Percentiles rank a stretch among this genome's conserved stretches.
phyloP scores from a whole-genome alignment of 768 basidiomycete genomes.

The Kondoa subrosea region DNA sequence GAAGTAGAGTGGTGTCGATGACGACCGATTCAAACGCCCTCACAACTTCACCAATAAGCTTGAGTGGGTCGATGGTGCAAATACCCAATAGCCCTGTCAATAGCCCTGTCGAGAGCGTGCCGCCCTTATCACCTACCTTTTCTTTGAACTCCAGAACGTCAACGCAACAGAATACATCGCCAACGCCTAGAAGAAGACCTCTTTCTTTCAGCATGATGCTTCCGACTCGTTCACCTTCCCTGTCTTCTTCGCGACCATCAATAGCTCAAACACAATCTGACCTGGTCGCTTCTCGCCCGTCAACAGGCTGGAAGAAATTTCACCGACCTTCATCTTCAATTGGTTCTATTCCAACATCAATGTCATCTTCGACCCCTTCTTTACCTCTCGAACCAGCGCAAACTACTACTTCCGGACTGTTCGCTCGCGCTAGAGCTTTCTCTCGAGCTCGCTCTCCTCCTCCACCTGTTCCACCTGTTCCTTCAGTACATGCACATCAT shows the following conservation, averaged over 20 bases:
- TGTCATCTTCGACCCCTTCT: background rate
- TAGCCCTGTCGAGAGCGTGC: too few relatives aligned
- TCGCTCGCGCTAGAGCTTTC: conserved; percentile 6
- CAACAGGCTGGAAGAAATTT: background rate
- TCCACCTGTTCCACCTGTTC: background rate
- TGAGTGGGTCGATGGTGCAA: too few relatives aligned
- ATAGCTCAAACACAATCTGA: background rate
- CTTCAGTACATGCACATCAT: background rate
- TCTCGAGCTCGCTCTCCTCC: conserved; percentile 2
- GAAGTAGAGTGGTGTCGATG: background rate
- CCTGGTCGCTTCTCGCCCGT: background rate
- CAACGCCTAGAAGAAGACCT: background rate
- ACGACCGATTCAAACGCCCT: too few relatives aligned
- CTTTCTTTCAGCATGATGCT: conserved; percentile 2
- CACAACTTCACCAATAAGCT: too few relatives aligned
- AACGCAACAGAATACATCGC: background rate
- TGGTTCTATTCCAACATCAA: background rate
- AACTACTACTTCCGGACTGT: background rate
- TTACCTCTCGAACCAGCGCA: background rate
- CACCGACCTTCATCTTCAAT: background rate
- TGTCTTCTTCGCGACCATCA: background rate
- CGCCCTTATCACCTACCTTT: background rate
- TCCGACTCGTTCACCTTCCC: background rate
- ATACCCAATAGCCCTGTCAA: too few relatives aligned
- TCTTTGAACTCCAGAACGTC: background rate